Evolutionary conservation across 2,329 filamentous ascomycete genomes (phyloP).

Genomic region (Gnomoniopsis sp.): DNA sequence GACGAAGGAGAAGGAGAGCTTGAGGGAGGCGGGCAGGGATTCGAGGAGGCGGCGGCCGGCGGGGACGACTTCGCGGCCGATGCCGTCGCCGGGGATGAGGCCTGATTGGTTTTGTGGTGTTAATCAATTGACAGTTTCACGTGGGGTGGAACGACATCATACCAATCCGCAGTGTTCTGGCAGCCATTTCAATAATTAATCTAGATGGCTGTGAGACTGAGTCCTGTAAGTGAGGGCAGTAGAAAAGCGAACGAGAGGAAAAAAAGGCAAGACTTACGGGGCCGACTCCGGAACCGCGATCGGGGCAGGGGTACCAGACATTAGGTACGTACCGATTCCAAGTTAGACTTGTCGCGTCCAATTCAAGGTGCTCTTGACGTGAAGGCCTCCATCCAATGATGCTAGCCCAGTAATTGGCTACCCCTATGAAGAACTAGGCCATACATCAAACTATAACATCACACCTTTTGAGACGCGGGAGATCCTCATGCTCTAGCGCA

Average conservation of each 20-base stretch:
- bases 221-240: neutral
- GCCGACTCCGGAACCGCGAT: too few relatives aligned
- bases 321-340: too few relatives aligned
- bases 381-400: too few relatives aligned
- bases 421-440: too few relatives aligned
- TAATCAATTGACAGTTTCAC: neutral
- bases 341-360: too few relatives aligned
- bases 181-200: conserved; percentile 48
- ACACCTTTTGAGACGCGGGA: too few relatives aligned
- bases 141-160: conserved; percentile 9
- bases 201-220: conserved; percentile 3
- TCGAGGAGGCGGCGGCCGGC: conserved; percentile 89
- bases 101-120: conserved; percentile 45
- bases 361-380: too few relatives aligned
- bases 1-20: conserved; percentile 90
- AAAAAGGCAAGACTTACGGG: conserved; percentile 1
- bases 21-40: conserved; percentile 84
- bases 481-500: too few relatives aligned
- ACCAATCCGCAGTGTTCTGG: conserved; percentile 68
- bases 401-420: too few relatives aligned
- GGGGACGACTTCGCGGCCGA: conserved; percentile 97
- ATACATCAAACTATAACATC: too few relatives aligned
- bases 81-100: conserved; percentile 96
- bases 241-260: neutral
- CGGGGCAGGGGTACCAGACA: too few relatives aligned